A percentile compares a stretch with the other conserved stretches of the same genome.
These are phyloP conservation scores for Quercus agrifolia DNA, from an alignment of 306 rosid genomes.

Conservation along the genomic window DNA sequence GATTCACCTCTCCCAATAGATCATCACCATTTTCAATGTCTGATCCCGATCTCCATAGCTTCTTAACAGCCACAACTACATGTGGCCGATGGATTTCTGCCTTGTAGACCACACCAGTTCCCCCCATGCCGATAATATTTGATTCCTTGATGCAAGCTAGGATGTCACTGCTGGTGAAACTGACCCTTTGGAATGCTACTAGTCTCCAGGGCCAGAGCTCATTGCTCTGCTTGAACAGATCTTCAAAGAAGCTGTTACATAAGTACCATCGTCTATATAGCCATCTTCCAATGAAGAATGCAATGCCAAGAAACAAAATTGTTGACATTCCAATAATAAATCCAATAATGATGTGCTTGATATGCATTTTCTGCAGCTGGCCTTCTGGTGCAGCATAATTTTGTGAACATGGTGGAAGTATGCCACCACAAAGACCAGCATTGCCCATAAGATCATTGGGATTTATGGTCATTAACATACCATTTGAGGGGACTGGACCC, in stretches of 20 bases:
- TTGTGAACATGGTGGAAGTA: conserved; percentile 72
- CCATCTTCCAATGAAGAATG: conserved; percentile 48
- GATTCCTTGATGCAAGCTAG: conserved; percentile 64
- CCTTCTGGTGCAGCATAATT: conserved; percentile 17
- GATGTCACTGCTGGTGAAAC: conserved; percentile 71
- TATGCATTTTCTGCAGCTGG: conserved; percentile 30
- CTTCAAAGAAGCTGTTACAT: conserved; percentile 48
- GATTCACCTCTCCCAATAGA: conserved; percentile 69
- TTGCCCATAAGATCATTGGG: conserved; percentile 70
- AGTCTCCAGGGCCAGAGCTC: conserved; percentile 90
- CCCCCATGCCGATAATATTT: conserved; percentile 81
- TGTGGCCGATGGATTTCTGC: conserved; percentile 68
- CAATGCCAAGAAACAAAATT: conserved; percentile 44
- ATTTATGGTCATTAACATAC: conserved; percentile 55
- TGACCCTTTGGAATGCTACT: conserved; percentile 83
- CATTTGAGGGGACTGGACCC: conserved; percentile 80
- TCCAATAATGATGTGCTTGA: conserved; percentile 45
- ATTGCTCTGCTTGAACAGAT: conserved; percentile 49
- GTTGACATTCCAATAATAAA: conserved; percentile 51
- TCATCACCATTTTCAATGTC: conserved; percentile 56
- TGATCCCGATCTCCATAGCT: conserved; percentile 60
- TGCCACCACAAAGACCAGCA: conserved; percentile 72
- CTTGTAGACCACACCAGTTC: conserved; percentile 83
- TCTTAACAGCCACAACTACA: conserved; percentile 73
- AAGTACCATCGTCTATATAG: conserved; percentile 50